phyloP scores from a whole-genome alignment of 352 stramenopile species.

The Phytophthora hybrid region DNA sequence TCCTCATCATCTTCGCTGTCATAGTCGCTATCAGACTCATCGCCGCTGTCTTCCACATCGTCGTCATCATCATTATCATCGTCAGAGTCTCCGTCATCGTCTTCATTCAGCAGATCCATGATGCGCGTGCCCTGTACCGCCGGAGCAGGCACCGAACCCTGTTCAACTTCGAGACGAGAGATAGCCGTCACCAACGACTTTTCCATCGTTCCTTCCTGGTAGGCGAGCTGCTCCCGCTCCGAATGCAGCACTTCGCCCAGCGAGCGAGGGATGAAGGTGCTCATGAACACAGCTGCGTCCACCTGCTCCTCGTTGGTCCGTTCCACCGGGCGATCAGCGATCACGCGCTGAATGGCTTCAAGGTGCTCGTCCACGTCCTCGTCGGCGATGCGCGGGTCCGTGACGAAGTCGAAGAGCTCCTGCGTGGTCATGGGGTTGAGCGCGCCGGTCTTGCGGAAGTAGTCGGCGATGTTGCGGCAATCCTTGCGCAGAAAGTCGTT shows the following conservation, averaged over 20 bases:
- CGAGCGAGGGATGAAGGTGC: constrained; percentile 94
- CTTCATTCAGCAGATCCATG: constrained; percentile 79
- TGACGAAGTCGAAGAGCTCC: constrained; percentile 98
- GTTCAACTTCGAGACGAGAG: constrained; percentile 71
- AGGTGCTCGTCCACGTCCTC: constrained; percentile 88
- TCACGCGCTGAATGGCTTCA: constrained; percentile 91
- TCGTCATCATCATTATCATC: constrained; percentile 62
- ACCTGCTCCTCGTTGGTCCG: constrained; percentile 86
- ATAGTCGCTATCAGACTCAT: constrained; percentile 48
- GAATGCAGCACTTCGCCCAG: constrained; percentile 94
- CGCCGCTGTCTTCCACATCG: constrained; percentile 44
- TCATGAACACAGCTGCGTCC: constrained; percentile 95
- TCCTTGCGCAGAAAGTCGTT: constrained; percentile 99
- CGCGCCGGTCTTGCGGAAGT: constrained; percentile 92
- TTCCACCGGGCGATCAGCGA: constrained; percentile 73
- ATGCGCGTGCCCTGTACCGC: constrained; percentile 54
- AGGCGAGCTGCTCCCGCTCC: constrained; percentile 86
- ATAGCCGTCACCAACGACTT: constrained; percentile 84
- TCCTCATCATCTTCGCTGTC: constrained; percentile 30
- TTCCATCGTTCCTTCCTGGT: constrained; percentile 88
- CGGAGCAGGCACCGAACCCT: constrained; percentile 29
- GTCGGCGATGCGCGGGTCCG: constrained; percentile 67
- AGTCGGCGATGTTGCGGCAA: constrained; percentile 97
- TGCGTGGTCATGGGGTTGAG: constrained; percentile 95
- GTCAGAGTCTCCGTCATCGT: constrained; percentile 61